Evolutionary conservation across 306 rosid species (phyloP), one percentile per base, ranked within the genome.

Genomic region (Trichosanthes truncata): DNA sequence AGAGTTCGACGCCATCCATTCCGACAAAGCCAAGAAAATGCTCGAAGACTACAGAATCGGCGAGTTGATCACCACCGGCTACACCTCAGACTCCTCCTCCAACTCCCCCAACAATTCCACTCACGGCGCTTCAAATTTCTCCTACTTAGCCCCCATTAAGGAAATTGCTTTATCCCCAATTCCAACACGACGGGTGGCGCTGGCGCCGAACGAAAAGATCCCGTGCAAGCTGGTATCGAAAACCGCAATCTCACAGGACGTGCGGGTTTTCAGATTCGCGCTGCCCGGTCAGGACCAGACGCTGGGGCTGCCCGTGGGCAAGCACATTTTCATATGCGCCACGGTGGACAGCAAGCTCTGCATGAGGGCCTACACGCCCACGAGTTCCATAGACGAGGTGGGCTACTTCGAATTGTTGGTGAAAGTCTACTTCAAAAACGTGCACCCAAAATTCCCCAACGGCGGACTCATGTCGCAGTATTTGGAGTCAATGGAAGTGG

Each of bases 281-380:
- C 83, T 93, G 13, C 97, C 96, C 2, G 85, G 81, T 0, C 89
- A 89, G 3, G 93, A 90, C 1, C 94, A 87, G 41, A 71, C 86
- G 25, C 21, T 92, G 51, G 98, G 98, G 6, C 79, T 92, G 6
- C 96, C 96, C 0, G 89, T 92, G 0, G 98, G 98, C 1, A 94
- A 94, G n/a, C 98, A 92, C 84, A 69, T 94, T 10, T 94, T 88
- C 63, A 1, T 92, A n/a, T 90, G 93, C 11, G 93, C 91, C 33
- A 82, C 43, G 25, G 80, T 92, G 10, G 85, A 87, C 20, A 84
- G 76, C 0, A 92, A 94, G 86, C 82, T 94, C 0, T 94, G 98
- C 88, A 90, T 94, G 91, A 85, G 98, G 68, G 98, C 97, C 56
- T 94, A 92, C 80, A 94, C 98, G 14, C 98, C 98, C 5, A 79